These are phyloP conservation scores for Hymenoscyphus fraxineus DNA, from an alignment of 2,329 filamentous ascomycete genomes.

Conservation along the genomic window DNA sequence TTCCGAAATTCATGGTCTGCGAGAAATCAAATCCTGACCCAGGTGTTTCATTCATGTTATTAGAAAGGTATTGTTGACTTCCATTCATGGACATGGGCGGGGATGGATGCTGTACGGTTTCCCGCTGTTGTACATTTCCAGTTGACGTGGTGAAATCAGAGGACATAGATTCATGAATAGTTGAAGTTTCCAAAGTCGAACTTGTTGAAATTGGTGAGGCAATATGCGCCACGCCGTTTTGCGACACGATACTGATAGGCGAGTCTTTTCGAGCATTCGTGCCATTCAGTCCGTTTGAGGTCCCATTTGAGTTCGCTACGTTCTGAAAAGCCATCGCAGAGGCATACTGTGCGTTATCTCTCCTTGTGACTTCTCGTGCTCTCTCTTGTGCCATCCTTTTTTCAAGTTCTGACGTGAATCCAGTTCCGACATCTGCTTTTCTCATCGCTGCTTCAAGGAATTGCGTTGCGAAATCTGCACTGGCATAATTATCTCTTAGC, in stretches of 20 bases:
- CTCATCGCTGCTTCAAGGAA: constrained; percentile 90
- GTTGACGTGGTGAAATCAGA: background rate
- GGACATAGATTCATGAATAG: background rate
- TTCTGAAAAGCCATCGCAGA: background rate
- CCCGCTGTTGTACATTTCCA: background rate
- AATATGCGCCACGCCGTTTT: background rate
- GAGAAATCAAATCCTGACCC: background rate
- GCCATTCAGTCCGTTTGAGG: background rate
- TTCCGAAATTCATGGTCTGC: background rate
- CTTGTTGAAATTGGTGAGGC: background rate
- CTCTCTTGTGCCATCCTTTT: background rate
- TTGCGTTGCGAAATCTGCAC: constrained; percentile 91
- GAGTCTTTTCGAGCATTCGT: background rate
- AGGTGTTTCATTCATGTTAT: background rate
- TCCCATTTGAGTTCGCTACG: background rate
- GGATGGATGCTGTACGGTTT: background rate
- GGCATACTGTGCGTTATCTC: background rate
- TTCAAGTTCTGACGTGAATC: background rate
- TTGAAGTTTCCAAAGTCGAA: background rate
- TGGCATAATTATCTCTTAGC: constrained; percentile 83
- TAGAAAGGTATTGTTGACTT: background rate
- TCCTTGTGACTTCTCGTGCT: background rate
- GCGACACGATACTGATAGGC: background rate
- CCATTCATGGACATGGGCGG: background rate
- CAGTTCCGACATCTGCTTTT: constrained; percentile 65